Conservation (phyloP, 2,329 filamentous ascomycete genomes). For the Aspergillus jensenii region DNA sequence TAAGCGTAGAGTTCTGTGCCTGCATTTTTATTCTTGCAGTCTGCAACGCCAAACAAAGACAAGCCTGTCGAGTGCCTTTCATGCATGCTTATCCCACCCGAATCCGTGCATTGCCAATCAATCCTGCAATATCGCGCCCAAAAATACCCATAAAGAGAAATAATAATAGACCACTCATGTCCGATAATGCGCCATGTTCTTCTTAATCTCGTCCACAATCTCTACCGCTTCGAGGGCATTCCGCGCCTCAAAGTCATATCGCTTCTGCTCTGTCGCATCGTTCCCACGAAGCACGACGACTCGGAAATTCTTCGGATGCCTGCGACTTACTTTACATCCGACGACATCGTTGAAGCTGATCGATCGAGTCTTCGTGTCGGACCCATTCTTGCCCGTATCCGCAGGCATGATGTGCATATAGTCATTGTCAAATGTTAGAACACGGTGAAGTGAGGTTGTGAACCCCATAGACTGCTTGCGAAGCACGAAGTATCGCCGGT, state of each 20-base stretch:
- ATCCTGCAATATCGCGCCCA: background rate
- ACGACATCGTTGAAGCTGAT: conserved; percentile 65
- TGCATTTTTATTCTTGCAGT: background rate
- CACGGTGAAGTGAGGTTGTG: conserved; percentile 59
- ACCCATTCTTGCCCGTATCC: conserved; percentile 54
- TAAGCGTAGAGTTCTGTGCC: background rate
- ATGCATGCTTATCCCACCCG: background rate
- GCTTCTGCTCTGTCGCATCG: conserved; percentile 63
- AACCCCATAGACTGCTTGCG: conserved; percentile 67
- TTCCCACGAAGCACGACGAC: conserved; percentile 61
- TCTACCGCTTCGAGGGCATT: conserved; percentile 58
- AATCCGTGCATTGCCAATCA: background rate
- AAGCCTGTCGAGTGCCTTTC: background rate
- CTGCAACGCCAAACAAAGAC: conserved; percentile 5
- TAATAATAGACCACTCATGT: conserved; percentile 23
- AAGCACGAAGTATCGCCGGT: conserved; percentile 63
- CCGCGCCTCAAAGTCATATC: conserved; percentile 66
- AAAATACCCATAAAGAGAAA: conserved; percentile 1
- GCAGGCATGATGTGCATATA: conserved; percentile 65
- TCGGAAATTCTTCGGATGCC: conserved; percentile 64
- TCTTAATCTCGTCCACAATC: conserved; percentile 65
- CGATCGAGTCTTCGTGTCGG: conserved; percentile 58
- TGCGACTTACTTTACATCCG: conserved; percentile 63
- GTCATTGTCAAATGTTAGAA: conserved; percentile 64
- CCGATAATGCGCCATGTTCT: conserved; percentile 52